Conservation (phyloP, 257 asterid genomes). For the Plantago elongata region DNA sequence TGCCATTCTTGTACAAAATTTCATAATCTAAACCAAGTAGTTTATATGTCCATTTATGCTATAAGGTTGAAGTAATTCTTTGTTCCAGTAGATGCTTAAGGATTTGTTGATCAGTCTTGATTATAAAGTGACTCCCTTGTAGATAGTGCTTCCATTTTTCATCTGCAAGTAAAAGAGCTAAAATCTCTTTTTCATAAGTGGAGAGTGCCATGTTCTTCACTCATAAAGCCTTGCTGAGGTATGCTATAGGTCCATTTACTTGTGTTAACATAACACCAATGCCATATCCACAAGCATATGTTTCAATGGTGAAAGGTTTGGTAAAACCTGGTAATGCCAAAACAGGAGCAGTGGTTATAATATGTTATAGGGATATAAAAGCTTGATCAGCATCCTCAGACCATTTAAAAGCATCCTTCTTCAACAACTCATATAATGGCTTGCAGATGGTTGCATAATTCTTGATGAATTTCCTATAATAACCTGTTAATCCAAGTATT, state of each 20-base stretch:
- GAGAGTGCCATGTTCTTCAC: neutral
- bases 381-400: neutral
- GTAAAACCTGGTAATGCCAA: neutral
- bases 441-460: no score
- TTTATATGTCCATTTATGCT: neutral
- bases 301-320: neutral
- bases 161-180: neutral
- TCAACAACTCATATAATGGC: neutral
- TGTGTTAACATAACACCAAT: neutral
- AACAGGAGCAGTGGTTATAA: neutral
- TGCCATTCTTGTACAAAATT: neutral
- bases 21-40: constrained; percentile 4
- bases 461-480: no score
- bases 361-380: neutral
- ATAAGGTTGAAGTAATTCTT: neutral
- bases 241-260: neutral
- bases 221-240: neutral
- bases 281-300: neutral
- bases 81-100: neutral
- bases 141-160: neutral
- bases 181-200: neutral
- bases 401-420: neutral
- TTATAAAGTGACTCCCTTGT: neutral
- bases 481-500: no score
- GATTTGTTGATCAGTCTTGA: neutral